A percentile compares a stretch with the other conserved stretches of the same genome.
Conservation (phyloP, 129 eudicot genomes). For the Mikania micrantha region DNA sequence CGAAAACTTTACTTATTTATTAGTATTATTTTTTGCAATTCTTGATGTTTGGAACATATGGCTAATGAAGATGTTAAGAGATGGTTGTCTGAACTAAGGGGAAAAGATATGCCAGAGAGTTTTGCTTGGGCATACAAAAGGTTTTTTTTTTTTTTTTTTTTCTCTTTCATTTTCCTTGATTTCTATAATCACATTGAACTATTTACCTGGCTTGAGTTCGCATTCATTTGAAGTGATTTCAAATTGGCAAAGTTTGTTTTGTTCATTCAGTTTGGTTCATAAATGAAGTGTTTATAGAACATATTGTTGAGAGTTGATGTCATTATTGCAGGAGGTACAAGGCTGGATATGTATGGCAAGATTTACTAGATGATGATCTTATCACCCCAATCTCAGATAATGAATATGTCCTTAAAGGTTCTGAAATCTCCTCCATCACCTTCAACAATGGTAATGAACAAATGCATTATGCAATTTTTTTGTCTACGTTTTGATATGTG, state of each 20-base stretch:
- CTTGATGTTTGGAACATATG: neutral
- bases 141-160: constrained; percentile 8
- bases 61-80: constrained; percentile 41
- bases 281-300: neutral
- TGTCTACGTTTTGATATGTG: too few species aligned
- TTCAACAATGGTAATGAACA: constrained; percentile 25
- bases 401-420: constrained; percentile 69
- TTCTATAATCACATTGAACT: neutral
- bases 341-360: constrained; percentile 71
- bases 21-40: neutral
- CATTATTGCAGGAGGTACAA: constrained; percentile 41
- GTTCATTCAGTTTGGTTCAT: too few species aligned
- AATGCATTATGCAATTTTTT: neutral
- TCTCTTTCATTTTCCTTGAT: neutral
- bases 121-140: constrained; percentile 90
- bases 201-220: too few species aligned
- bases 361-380: constrained; percentile 59
- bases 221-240: too few species aligned
- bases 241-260: too few species aligned
- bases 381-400: constrained; percentile 59
- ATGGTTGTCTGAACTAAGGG: constrained; percentile 76
- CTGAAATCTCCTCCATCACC: constrained; percentile 37
- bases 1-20: too few species aligned
- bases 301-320: neutral
- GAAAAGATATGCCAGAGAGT: constrained; percentile 73